Conservation (phyloP, 1,139 yeast species). For the Debaryomyces fabryi region DNA sequence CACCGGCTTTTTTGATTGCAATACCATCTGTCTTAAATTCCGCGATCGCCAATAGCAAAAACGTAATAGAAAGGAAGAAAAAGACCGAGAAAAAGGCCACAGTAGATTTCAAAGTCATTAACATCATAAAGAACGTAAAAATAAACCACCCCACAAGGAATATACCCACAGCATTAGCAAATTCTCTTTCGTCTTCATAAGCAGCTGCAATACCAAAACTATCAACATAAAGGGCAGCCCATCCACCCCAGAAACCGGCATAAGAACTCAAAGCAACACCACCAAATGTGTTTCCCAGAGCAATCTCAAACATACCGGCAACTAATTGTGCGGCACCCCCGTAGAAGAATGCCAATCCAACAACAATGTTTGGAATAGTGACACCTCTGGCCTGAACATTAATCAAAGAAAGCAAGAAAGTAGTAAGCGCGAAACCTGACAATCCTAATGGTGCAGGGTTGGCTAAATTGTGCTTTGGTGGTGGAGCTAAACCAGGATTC, state of each 20-base stretch:
- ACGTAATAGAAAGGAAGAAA: conserved; percentile 64
- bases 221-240: conserved; percentile 71
- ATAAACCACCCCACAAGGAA: conserved; percentile 79
- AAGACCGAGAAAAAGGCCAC: conserved; percentile 73
- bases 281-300: conserved; percentile 86
- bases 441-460: conserved; percentile 91
- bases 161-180: conserved; percentile 64
- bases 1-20: conserved; percentile 64
- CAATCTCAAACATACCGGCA: conserved; percentile 81
- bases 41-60: conserved; percentile 66
- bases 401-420: conserved; percentile 73
- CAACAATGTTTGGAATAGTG: conserved; percentile 35
- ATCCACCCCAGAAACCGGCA: conserved; percentile 91
- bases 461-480: conserved; percentile 73
- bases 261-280: conserved; percentile 80
- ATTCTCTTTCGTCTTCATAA: conserved; percentile 40
- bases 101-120: conserved; percentile 78
- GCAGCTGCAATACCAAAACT: conserved; percentile 73
- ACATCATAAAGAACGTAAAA: conserved; percentile 67
- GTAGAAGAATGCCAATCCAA: conserved; percentile 80
- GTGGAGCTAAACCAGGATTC: conserved; percentile 64
- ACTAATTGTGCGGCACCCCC: conserved; percentile 77
- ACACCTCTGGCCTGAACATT: conserved; percentile 43
- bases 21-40: conserved; percentile 37
- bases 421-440: conserved; percentile 80